A percentile compares a stretch with the other conserved stretches of the same genome.
Conservation (phyloP, 164 flowering plant species). For the Tetracentron sinense region DNA sequence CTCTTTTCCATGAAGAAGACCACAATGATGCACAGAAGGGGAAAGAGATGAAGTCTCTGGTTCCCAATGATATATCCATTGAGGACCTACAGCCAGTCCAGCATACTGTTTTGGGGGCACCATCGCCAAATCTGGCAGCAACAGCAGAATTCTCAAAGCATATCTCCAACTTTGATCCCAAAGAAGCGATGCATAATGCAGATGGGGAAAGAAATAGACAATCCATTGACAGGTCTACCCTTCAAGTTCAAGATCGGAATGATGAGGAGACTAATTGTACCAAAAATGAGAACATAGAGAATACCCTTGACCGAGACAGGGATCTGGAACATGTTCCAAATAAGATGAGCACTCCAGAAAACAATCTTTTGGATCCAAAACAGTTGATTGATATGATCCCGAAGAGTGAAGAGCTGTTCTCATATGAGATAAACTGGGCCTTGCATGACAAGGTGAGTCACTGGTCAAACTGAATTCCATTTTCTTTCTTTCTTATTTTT, state of each 20-base stretch:
- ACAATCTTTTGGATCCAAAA: constrained; percentile 67
- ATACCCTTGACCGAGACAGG: constrained; percentile 30
- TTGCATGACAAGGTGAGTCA: constrained; percentile 56
- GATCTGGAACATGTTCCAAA: constrained; percentile 39
- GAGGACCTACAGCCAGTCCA: constrained; percentile 64
- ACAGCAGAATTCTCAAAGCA: constrained; percentile 62
- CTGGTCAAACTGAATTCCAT: too few species aligned
- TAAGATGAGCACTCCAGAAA: constrained; percentile 47
- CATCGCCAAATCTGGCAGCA: constrained; percentile 48
- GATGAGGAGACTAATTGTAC: constrained; percentile 30
- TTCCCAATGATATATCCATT: constrained; percentile 73
- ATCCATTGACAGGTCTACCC: constrained; percentile 48
- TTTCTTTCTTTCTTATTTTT: too few species aligned
- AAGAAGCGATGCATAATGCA: constrained; percentile 39
- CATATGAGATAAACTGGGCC: constrained; percentile 65
- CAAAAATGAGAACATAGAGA: constrained; percentile 35
- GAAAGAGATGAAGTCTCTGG: constrained; percentile 71
- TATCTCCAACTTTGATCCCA: constrained; percentile 34
- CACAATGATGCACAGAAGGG: constrained; percentile 63
- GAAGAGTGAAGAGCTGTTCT: constrained; percentile 68
- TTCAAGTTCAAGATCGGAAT: constrained; percentile 39
- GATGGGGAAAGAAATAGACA: constrained; percentile 57
- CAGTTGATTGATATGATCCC: constrained; percentile 81
- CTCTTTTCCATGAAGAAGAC: constrained; percentile 62
- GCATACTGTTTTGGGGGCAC: constrained; percentile 32